These are phyloP conservation scores for Amanita exitialis DNA, from an alignment of 768 basidiomycete genomes.

Conservation along the genomic window DNA sequence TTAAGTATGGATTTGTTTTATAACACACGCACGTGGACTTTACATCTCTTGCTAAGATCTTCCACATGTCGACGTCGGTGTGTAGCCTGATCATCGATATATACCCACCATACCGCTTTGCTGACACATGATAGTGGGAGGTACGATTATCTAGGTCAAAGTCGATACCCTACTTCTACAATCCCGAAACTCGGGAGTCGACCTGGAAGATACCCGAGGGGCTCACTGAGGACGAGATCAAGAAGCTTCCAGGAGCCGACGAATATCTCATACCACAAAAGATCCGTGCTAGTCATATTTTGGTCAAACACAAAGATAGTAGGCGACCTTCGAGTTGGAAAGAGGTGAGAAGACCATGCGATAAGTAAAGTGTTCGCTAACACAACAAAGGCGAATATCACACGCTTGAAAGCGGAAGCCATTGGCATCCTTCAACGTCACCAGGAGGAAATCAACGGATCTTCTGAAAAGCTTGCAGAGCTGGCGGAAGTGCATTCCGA, in stretches of 20 bases:
- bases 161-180: slow-evolving; percentile 82
- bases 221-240: slow-evolving; percentile 51
- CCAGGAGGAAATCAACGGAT: slow-evolving; percentile 47
- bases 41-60: neutral
- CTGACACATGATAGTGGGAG: slow-evolving; percentile 50
- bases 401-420: slow-evolving; percentile 84
- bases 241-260: slow-evolving; percentile 57
- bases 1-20: neutral
- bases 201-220: slow-evolving; percentile 69
- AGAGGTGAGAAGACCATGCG: slow-evolving; percentile 40
- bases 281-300: slow-evolving; percentile 90
- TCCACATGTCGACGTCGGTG: slow-evolving; percentile 8
- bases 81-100: neutral
- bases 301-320: slow-evolving; percentile 85
- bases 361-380: slow-evolving; percentile 1
- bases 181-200: slow-evolving; percentile 57
- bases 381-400: slow-evolving; percentile 59
- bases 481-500: slow-evolving; percentile 77
- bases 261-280: slow-evolving; percentile 33
- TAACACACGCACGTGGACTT: neutral
- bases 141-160: slow-evolving; percentile 77
- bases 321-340: slow-evolving; percentile 78
- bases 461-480: slow-evolving; percentile 56
- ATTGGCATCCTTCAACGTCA: slow-evolving; percentile 63
- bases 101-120: neutral